Base-by-base conservation (phyloP, 208 protist species). In the Tritrichomonas musculus region DNA sequence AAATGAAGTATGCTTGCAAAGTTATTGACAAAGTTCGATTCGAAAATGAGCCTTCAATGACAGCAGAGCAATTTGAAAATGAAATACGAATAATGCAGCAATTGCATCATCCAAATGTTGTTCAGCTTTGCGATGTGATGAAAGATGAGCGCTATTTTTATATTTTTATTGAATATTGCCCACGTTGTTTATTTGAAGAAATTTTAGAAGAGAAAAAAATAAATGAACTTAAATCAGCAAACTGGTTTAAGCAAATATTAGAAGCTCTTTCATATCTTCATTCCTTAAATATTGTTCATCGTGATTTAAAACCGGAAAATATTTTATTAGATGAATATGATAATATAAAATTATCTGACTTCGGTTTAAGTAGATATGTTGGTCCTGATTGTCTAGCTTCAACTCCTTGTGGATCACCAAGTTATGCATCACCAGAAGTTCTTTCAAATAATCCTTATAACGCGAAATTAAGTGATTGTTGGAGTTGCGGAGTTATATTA, bases 401-500 rank as follows among this genome's bases (percentile, higher is more conserved):
- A 30, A 82, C 73, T 47, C 73, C 33, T 17, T 82, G 73, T 50
- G 73, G 73, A 0, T 82, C 73, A 27, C 73, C 73, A 50, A 30
- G 41, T 9, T 82, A 82, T 82, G 73, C 73, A 0, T 27, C 33
- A 30, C 73, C 73, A 30, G 73, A 82, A 50, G 27, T 82, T 1
- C 33, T 82, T 41, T 0, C 49, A 8, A 39, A 39, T 25, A 1
- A 82, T 47, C 8, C 33, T 0, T 82, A 82, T 82, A 82, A 44
- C 11, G 11, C 41, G 14, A 50, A 17, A 47, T 22, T 60, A 17
- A 47, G 73, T 30, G 73, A 82, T 50, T 47, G 27, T 30, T 82
- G 73, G 73, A 82, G 73, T 50, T 82, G 73, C 41, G 73, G 73
- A n/a, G 25, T 82, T 50, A 39, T 82, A 47, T 50, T 82, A 30